Percentiles rank a stretch among this genome's conserved stretches.
phyloP scores from a whole-genome alignment of 768 basidiomycete species.

The Austroboletus festivus region DNA sequence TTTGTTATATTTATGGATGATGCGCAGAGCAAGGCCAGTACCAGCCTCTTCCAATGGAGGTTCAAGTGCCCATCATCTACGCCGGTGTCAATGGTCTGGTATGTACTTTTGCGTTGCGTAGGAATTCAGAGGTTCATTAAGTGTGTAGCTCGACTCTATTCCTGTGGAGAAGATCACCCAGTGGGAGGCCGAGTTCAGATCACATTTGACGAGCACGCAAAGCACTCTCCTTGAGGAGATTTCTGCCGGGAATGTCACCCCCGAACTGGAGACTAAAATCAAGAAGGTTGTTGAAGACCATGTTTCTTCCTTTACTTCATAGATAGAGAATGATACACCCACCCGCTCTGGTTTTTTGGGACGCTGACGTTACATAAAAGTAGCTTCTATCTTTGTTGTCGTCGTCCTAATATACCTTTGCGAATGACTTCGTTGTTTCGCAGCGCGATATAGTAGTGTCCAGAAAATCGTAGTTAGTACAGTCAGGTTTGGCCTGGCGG shows the following conservation, averaged over 20 bases:
- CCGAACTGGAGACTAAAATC: slow-evolving; percentile 89
- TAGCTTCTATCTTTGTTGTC: slow-evolving; percentile 16
- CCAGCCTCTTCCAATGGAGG: slow-evolving; percentile 89
- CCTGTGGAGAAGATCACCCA: slow-evolving; percentile 91
- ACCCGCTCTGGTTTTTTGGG: slow-evolving; percentile 12
- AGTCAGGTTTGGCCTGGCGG: no score
- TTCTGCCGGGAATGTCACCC: slow-evolving; percentile 74
- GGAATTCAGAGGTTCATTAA: background rate
- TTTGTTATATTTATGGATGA: slow-evolving; percentile 11
- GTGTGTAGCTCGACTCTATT: slow-evolving; percentile 79
- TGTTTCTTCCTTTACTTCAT: slow-evolving; percentile 74
- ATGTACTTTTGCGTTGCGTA: slow-evolving; percentile 30
- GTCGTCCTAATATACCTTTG: slow-evolving; percentile 23
- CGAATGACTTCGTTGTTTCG: slow-evolving; percentile 30
- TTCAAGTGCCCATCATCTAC: slow-evolving; percentile 98
- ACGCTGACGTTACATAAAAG: slow-evolving; percentile 23
- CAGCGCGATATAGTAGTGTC: slow-evolving; percentile 17
- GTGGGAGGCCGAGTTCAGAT: slow-evolving; percentile 92
- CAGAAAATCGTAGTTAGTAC: no score
- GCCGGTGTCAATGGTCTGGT: slow-evolving; percentile 99
- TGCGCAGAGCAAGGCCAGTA: slow-evolving; percentile 94
- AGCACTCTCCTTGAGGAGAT: slow-evolving; percentile 79
- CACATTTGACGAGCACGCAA: slow-evolving; percentile 77
- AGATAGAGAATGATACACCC: slow-evolving; percentile 24
- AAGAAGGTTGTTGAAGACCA: slow-evolving; percentile 94